Percentiles rank a stretch among this genome's conserved stretches.
Evolutionary conservation across 2,329 filamentous ascomycete species (phyloP).

Genomic region (Ophiostoma quercus): DNA sequence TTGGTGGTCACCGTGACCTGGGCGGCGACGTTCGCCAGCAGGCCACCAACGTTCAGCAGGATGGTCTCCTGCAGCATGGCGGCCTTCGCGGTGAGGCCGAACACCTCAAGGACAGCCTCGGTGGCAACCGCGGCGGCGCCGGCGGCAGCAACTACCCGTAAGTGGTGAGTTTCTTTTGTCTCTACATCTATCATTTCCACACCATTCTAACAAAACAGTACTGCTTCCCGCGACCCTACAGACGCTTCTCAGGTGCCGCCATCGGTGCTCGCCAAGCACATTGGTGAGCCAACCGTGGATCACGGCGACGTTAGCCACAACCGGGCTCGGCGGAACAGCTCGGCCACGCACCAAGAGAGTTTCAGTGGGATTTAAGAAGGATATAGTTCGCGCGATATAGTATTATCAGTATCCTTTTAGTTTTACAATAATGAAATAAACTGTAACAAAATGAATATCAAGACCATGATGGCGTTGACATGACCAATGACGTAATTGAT

Average conservation of each 20-base stretch:
- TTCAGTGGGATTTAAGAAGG: slow-evolving; percentile 41
- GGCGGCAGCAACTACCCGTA: slow-evolving; percentile 50
- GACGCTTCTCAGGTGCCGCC: slow-evolving; percentile 56
- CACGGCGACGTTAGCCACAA: slow-evolving; percentile 43
- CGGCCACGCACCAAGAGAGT: slow-evolving; percentile 44
- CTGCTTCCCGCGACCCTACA: slow-evolving; percentile 41
- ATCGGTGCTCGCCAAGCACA: slow-evolving; percentile 45
- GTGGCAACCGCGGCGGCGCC: slow-evolving; percentile 44
- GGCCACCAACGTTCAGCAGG: background rate
- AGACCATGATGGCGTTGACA: no score
- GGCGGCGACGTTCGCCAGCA: background rate
- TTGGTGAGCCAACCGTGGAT: slow-evolving; percentile 43
- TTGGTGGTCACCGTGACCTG: background rate
- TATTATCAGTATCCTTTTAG: background rate
- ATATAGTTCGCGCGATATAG: background rate
- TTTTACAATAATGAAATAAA: background rate
- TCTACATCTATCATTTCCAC: background rate
- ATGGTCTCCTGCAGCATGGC: slow-evolving; percentile 23
- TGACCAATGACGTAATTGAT: background rate
- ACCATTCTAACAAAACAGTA: background rate
- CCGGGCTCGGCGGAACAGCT: slow-evolving; percentile 44
- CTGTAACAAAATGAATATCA: background rate
- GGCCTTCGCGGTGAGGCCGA: slow-evolving; percentile 37
- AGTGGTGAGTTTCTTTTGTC: slow-evolving; percentile 31
- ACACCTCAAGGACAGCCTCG: slow-evolving; percentile 29